These are phyloP conservation scores for Aspergillus sp. DNA, from an alignment of 2,329 filamentous ascomycete species.

Conservation along the genomic window DNA sequence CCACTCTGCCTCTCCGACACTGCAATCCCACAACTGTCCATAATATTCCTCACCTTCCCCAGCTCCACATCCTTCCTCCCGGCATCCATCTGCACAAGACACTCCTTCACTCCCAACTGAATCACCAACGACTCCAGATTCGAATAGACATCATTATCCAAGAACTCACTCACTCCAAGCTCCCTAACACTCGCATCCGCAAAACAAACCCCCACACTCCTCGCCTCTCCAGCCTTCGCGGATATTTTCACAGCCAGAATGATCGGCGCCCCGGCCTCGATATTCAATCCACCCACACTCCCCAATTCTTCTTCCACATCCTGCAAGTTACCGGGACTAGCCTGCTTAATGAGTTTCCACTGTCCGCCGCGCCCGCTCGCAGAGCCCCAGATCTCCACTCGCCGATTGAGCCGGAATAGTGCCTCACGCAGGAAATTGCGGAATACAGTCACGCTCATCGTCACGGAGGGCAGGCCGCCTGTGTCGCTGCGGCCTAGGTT, in stretches of 20 bases:
- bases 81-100: conserved; percentile 77
- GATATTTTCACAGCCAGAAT: conserved; percentile 93
- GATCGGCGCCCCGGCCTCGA: conserved; percentile 87
- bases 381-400: conserved; percentile 86
- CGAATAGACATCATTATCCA: conserved; percentile 98
- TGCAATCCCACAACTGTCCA: conserved; percentile 88
- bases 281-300: conserved; percentile 46
- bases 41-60: conserved; percentile 81
- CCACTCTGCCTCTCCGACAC: conserved; percentile 74
- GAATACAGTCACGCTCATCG: conserved; percentile 92
- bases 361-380: conserved; percentile 71
- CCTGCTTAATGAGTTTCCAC: conserved; percentile 90
- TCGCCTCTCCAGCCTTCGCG: conserved; percentile 79
- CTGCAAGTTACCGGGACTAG: conserved; percentile 93
- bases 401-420: conserved; percentile 85
- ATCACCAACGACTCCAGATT: conserved; percentile 97
- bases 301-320: conserved; percentile 96
- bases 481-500: conserved; percentile 82
- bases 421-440: conserved; percentile 93
- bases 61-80: conserved; percentile 85
- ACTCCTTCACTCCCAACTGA: conserved; percentile 93
- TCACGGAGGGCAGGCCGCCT: conserved; percentile 87
- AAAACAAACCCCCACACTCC: conserved; percentile 92
- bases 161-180: conserved; percentile 93
- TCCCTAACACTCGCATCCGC: conserved; percentile 95